phyloP scores from a whole-genome alignment of 768 basidiomycete genomes.

The Pleurotus ostreatus region DNA sequence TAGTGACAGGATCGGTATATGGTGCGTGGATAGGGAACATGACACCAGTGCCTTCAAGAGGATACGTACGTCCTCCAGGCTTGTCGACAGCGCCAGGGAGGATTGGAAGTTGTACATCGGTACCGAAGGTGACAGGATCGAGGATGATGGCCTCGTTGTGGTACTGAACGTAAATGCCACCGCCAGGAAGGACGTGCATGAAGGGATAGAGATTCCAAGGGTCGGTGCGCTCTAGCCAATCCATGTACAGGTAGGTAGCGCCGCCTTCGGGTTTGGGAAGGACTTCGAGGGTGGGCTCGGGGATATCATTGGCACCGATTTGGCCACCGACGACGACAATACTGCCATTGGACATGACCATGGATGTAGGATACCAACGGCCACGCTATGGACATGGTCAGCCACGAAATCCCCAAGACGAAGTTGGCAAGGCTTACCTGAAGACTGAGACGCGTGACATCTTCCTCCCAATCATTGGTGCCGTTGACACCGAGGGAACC shows the following conservation, averaged over 20 bases:
- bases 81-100: conserved; percentile 69
- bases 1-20: conserved; percentile 63
- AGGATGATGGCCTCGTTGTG: conserved; percentile 80
- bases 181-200: conserved; percentile 64
- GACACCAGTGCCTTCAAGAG: conserved; percentile 2
- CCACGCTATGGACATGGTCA: conserved; percentile 34
- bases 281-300: conserved; percentile 68
- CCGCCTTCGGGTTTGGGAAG: conserved; percentile 66
- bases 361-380: conserved; percentile 72
- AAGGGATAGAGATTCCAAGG: conserved; percentile 83
- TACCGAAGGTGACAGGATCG: conserved; percentile 61
- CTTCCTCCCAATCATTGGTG: conserved; percentile 79
- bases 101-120: conserved; percentile 50
- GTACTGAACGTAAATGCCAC: conserved; percentile 55
- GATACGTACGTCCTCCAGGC: conserved; percentile 6
- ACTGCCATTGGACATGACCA: conserved; percentile 69
- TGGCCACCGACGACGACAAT: conserved; percentile 76
- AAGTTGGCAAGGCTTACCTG: conserved; percentile 39
- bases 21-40: conserved; percentile 39
- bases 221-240: conserved; percentile 67
- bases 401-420: too few relatives aligned
- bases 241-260: conserved; percentile 52
- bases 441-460: conserved; percentile 47
- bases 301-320: conserved; percentile 58
- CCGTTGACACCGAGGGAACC: conserved; percentile 65